Conservation (phyloP, 78 protist species). For the Pigoraptor vietnamica region DNA sequence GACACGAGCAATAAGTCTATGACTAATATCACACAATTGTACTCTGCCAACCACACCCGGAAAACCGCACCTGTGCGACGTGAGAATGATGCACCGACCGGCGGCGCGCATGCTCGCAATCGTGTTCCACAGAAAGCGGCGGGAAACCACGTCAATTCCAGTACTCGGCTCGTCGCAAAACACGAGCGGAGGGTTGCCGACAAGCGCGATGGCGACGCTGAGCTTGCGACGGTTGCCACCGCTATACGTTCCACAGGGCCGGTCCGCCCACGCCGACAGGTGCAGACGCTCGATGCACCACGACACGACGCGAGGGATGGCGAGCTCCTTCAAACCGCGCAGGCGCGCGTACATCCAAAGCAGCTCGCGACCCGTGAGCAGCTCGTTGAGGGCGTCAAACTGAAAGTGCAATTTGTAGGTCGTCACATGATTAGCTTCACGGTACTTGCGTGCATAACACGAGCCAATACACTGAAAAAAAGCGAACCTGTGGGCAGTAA, state of each 20-base stretch:
- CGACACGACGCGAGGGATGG: neutral
- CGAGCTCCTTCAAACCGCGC: slow-evolving; percentile 31
- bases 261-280: slow-evolving; percentile 10
- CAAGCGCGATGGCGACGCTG: slow-evolving; percentile 50
- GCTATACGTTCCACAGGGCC: slow-evolving; percentile 10
- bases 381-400: slow-evolving; percentile 37
- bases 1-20: neutral
- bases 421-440: no score
- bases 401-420: no score
- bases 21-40: no score
- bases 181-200: slow-evolving; percentile 20
- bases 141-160: slow-evolving; percentile 48
- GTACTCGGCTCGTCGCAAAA: slow-evolving; percentile 59
- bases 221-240: slow-evolving; percentile 86
- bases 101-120: slow-evolving; percentile 7
- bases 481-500: slow-evolving; percentile 53
- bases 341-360: slow-evolving; percentile 69
- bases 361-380: slow-evolving; percentile 66
- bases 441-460: no score
- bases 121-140: slow-evolving; percentile 58
- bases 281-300: neutral
- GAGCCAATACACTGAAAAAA: no score
- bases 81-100: slow-evolving; percentile 57
- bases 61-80: slow-evolving; percentile 47
- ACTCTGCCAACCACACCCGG: no score